Evolutionary conservation across 1,139 yeast species (phyloP), one percentile per base, ranked within the genome.

Genomic region (Candida smagusa): DNA sequence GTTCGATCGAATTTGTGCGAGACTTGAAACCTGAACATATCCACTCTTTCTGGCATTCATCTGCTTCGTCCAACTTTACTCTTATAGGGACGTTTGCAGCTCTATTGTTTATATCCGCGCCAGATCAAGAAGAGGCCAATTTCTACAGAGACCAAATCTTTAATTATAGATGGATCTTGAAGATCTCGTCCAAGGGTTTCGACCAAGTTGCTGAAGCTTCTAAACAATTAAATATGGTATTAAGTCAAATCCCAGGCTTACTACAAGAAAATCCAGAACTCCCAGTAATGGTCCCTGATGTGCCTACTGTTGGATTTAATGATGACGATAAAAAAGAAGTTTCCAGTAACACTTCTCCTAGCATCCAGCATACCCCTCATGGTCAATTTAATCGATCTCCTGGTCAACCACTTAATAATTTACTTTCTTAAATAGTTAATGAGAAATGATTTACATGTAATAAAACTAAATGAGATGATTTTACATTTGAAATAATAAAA

Each of bases 81-180:
- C 62, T 86, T 33, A 85, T 88, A 38, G 96, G 96, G 2, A 79
- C 92, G 0, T 89, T 89, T 70, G 95, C 96, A 0, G 83, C 94
- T 0, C 65, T 89, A 7, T 63, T 89, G 39, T 85, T 73, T 51
- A 78, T 80, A 24, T 81, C 90, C 0, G 65, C 89, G 1, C 63
- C 71, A 8, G 58, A 74, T 3, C 59, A 72, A 13, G 87, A 79
- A 40, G 96, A 87, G 51, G 73, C 84, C 0, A 68, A 66, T 29
- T 68, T 74, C 40, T 86, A 77, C 58, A 73, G 79, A 49, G 85
- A 79, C 45, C 83, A 82, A 46, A 73, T 88, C 30, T 77, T 78
- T 52, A 83, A 83, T 48, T 89, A 86, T 55, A 65, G 94, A 43
- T 80, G 88, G 84, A 74, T 81, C 9, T 60, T 90, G 36, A 79